phyloP scores from a whole-genome alignment of 495 filamentous ascomycete genomes.

The Penicillium salamii region DNA sequence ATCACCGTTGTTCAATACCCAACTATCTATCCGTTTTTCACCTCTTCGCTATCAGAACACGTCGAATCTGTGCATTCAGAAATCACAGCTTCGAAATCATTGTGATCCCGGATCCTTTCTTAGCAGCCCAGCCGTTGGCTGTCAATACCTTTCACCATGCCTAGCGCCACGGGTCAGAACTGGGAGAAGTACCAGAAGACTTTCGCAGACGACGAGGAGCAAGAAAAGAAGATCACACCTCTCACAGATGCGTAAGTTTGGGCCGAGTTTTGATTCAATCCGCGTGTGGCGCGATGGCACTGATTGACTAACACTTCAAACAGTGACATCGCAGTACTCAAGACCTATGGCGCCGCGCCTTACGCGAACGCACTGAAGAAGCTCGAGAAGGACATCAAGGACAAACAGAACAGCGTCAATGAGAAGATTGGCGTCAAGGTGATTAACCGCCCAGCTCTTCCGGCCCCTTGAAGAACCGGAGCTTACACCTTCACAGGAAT shows the following conservation, averaged over 20 bases:
- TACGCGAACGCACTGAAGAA: conserved; percentile 91
- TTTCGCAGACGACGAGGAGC: conserved; percentile 92
- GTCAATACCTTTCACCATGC: conserved; percentile 56
- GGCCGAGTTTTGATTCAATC: conserved; percentile 1
- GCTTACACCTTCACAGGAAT: conserved; percentile 64
- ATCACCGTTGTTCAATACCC: conserved; percentile 24
- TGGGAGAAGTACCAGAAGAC: conserved; percentile 99
- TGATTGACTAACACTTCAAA: conserved; percentile 24
- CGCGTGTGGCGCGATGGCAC: conserved; percentile 6
- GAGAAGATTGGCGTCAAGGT: conserved; percentile 91
- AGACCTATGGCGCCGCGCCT: conserved; percentile 96
- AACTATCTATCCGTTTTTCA: conserved; percentile 17
- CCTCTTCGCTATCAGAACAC: not conserved
- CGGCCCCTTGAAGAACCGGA: conserved; percentile 5
- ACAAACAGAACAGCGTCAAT: conserved; percentile 91
- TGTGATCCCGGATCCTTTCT: conserved; percentile 7
- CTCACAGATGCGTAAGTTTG: conserved; percentile 84
- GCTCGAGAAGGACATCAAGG: conserved; percentile 97
- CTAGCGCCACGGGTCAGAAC: conserved; percentile 85
- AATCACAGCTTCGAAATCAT: not conserved
- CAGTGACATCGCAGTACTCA: conserved; percentile 98
- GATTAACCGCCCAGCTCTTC: conserved; percentile 18
- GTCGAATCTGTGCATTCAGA: not conserved
- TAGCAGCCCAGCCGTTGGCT: conserved; percentile 25
- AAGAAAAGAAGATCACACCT: conserved; percentile 99